A percentile compares a stretch with the other conserved stretches of the same genome.
phyloP scores from a whole-genome alignment of 495 filamentous ascomycete species.

The Astrothelium subdiscretum region DNA sequence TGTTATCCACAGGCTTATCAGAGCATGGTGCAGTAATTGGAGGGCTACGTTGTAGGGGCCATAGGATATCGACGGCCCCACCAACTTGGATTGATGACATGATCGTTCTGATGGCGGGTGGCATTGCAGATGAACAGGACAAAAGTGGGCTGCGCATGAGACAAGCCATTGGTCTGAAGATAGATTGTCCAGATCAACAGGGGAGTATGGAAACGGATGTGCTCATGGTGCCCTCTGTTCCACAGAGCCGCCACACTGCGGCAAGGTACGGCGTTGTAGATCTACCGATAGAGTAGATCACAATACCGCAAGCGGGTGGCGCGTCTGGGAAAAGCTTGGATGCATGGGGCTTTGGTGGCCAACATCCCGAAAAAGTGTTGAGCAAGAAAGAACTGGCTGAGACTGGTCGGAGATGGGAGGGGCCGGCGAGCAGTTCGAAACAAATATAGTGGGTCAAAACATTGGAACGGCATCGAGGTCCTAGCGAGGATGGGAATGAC shows the following conservation, averaged over 20 bases:
- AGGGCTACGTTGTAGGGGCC: neutral
- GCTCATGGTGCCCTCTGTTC: neutral
- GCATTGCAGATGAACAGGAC: constrained; percentile 35
- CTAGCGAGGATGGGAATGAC: neutral
- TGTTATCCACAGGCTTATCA: neutral
- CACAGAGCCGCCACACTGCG: neutral
- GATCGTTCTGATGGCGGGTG: no score
- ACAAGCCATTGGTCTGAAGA: neutral
- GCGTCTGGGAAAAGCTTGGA: neutral
- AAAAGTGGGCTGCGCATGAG: neutral
- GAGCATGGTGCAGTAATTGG: neutral
- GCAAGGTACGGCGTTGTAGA: neutral
- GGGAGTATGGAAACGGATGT: neutral
- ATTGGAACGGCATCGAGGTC: neutral
- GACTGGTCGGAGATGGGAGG: neutral
- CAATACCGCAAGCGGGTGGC: neutral
- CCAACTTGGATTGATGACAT: no score
- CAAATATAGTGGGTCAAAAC: neutral
- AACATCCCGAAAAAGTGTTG: neutral
- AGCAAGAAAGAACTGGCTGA: neutral
- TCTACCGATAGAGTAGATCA: neutral
- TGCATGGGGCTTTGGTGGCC: neutral
- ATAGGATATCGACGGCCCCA: no score
- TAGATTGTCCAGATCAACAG: neutral
- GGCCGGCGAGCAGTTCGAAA: neutral